phyloP scores from a whole-genome alignment of 31 red algal genomes.

The Endocladia muricata region DNA sequence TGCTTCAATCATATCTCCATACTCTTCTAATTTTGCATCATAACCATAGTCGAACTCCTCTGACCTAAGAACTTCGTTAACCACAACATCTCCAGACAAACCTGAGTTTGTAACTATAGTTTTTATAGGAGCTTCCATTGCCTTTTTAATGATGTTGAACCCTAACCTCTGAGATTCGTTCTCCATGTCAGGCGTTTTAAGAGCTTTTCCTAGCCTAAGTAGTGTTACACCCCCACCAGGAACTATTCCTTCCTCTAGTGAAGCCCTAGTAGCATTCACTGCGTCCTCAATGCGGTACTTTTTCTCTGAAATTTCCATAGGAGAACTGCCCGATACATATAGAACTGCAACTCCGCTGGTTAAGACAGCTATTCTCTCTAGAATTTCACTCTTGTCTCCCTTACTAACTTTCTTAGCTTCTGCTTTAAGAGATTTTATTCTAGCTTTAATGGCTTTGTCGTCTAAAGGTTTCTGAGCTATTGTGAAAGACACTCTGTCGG shows the following conservation, averaged over 20 bases:
- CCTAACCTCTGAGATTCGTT: conserved; percentile 90
- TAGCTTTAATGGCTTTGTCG: conserved; percentile 69
- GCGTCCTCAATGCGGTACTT: conserved; percentile 96
- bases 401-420: too few species aligned
- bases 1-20: conserved; percentile 72
- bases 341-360: conserved; percentile 95
- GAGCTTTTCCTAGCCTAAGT: conserved; percentile 38
- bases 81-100: conserved; percentile 84
- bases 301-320: conserved; percentile 97
- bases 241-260: conserved; percentile 94
- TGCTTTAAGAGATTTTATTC: too few species aligned
- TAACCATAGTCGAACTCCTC: conserved; percentile 78
- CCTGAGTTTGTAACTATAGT: conserved; percentile 93
- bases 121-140: conserved; percentile 82
- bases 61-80: conserved; percentile 72
- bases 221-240: conserved; percentile 90
- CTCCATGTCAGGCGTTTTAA: conserved; percentile 39
- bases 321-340: conserved; percentile 88
- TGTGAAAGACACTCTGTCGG: conserved; percentile 86
- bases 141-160: conserved; percentile 61
- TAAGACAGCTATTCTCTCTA: too few species aligned
- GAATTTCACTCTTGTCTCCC: too few species aligned
- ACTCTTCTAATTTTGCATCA: conserved; percentile 85
- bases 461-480: conserved; percentile 73
- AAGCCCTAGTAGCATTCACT: conserved; percentile 89